Conservation (phyloP, 495 filamentous ascomycete genomes). For the Penicillium paradoxum region DNA sequence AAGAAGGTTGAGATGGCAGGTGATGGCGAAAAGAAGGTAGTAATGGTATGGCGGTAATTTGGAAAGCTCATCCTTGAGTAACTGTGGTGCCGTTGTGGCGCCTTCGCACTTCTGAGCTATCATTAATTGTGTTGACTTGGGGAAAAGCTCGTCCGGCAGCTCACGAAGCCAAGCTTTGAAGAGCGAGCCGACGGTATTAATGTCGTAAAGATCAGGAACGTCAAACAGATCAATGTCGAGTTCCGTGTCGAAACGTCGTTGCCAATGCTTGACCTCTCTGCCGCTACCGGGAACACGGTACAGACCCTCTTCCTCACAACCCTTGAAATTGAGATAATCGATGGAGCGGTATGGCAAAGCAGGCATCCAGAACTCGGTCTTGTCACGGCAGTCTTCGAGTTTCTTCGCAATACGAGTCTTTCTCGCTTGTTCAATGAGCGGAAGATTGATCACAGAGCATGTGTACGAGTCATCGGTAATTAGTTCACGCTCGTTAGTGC, state of each 20-base stretch:
- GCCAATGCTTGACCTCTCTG: slow-evolving; percentile 79
- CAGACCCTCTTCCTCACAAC: slow-evolving; percentile 83
- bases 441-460: slow-evolving; percentile 71
- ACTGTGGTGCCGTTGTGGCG: slow-evolving; percentile 69
- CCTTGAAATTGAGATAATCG: slow-evolving; percentile 88
- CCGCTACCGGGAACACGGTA: slow-evolving; percentile 85
- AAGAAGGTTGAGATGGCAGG: slow-evolving; percentile 83
- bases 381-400: slow-evolving; percentile 76
- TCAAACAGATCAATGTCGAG: slow-evolving; percentile 81
- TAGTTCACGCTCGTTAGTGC: slow-evolving; percentile 61
- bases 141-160: slow-evolving; percentile 85
- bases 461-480: slow-evolving; percentile 72
- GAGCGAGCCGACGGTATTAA: slow-evolving; percentile 88
- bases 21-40: slow-evolving; percentile 92
- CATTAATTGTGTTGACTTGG: slow-evolving; percentile 68
- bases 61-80: slow-evolving; percentile 84
- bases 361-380: slow-evolving; percentile 97
- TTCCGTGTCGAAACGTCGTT: slow-evolving; percentile 82
- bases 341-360: slow-evolving; percentile 87
- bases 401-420: slow-evolving; percentile 79
- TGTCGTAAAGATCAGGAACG: slow-evolving; percentile 79
- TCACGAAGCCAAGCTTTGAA: slow-evolving; percentile 93
- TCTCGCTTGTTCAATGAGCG: slow-evolving; percentile 79
- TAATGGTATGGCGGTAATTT: slow-evolving; percentile 90
- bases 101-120: slow-evolving; percentile 69